phyloP scores from a whole-genome alignment of 208 protist genomes.

The Wallacemonas sp. region DNA sequence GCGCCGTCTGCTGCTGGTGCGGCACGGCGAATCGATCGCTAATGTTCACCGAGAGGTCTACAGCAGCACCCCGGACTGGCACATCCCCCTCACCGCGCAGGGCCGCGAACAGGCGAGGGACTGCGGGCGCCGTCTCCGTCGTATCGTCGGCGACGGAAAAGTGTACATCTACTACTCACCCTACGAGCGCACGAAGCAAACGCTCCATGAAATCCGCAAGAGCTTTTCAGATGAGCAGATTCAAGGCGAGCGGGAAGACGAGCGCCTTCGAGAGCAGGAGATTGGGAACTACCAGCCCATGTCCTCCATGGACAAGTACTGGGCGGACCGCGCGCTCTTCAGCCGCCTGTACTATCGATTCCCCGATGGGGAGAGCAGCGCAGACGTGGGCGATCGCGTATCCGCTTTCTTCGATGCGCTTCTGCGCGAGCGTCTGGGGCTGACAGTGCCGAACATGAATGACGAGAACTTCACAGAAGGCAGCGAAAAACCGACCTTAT shows the following conservation, averaged over 20 bases:
- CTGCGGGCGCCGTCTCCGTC: constrained; percentile 71
- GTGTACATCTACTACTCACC: constrained; percentile 91
- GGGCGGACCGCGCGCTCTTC: constrained; percentile 64
- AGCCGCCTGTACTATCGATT: constrained; percentile 93
- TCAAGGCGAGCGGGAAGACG: constrained; percentile 88
- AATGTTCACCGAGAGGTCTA: constrained; percentile 84
- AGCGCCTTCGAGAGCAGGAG: constrained; percentile 93
- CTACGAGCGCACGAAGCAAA: constrained; percentile 83
- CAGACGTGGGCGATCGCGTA: constrained; percentile 90
- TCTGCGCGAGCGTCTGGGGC: constrained; percentile 62
- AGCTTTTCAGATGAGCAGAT: constrained; percentile 64
- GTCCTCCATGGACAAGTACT: constrained; percentile 67
- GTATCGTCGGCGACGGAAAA: constrained; percentile 75
- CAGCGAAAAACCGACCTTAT: constrained; percentile 5
- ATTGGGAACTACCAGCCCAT: constrained; percentile 93
- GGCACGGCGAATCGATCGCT: constrained; percentile 82
- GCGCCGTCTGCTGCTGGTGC: constrained; percentile 74
- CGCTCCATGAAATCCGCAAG: constrained; percentile 77
- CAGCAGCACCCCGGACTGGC: constrained; percentile 85
- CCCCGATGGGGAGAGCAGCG: constrained; percentile 85
- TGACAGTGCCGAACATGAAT: constrained; percentile 64
- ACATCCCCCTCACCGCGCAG: constrained; percentile 76
- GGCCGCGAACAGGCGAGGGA: constrained; percentile 84
- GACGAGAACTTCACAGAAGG: constrained; percentile 8
- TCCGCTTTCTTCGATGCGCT: constrained; percentile 88